A percentile compares a stretch with the other conserved stretches of the same genome.
Conservation (phyloP, 2,329 filamentous ascomycete genomes). For the Claviceps africana region DNA sequence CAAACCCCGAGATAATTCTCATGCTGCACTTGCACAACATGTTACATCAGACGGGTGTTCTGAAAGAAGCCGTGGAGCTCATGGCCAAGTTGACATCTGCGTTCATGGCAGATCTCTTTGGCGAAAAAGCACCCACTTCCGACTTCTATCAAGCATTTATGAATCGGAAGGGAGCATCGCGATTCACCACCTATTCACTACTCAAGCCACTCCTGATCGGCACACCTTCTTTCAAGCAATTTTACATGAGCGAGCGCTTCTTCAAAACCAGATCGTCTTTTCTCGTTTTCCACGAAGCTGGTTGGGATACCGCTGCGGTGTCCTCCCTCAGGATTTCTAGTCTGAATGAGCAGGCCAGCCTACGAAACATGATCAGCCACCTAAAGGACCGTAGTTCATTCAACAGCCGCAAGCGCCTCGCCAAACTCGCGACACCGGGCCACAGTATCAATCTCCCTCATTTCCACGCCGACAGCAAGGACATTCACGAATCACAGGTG, state of each 20-base stretch:
- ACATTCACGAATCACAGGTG: not conserved
- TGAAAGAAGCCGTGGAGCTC: constrained; percentile 20
- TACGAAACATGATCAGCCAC: not conserved
- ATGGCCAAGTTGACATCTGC: constrained; percentile 9
- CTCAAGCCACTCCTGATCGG: constrained; percentile 6
- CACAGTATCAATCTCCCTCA: not conserved
- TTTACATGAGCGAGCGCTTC: constrained; percentile 6
- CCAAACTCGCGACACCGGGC: not conserved
- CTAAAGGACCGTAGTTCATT: not conserved
- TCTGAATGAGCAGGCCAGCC: not conserved
- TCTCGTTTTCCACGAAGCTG: constrained; percentile 4
- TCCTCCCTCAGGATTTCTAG: not conserved
- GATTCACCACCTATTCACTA: not conserved
- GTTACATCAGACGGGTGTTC: constrained; percentile 26
- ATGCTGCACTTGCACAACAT: constrained; percentile 34
- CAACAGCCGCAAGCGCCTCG: not conserved
- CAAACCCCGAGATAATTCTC: constrained; percentile 23
- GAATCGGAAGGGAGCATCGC: not conserved
- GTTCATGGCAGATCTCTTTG: not conserved
- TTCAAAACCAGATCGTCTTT: constrained; percentile 6
- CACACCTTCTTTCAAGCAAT: constrained; percentile 8
- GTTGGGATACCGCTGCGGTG: not conserved
- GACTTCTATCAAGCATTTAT: not conserved
- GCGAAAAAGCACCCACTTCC: not conserved
- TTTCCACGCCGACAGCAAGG: not conserved